A percentile compares a stretch with the other conserved stretches of the same genome.
Evolutionary conservation across 2,329 filamentous ascomycete species (phyloP).

Genomic region (Botrytis porri): DNA sequence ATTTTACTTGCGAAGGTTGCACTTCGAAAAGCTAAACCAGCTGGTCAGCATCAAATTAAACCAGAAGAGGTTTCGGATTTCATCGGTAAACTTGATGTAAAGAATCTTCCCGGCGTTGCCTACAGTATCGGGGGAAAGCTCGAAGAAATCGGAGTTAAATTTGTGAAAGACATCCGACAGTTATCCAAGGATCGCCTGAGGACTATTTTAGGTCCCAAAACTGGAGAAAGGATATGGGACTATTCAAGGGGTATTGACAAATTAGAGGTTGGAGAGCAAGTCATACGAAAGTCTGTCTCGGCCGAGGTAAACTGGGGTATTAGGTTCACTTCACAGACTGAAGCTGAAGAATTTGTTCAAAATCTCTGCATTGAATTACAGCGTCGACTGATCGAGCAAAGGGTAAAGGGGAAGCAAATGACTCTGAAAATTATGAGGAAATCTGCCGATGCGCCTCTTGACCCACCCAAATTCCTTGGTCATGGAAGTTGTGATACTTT

Average conservation of each 20-base stretch:
- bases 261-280: slow-evolving; percentile 80
- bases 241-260: slow-evolving; percentile 87
- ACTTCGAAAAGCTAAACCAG: slow-evolving; percentile 86
- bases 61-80: slow-evolving; percentile 76
- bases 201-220: slow-evolving; percentile 80
- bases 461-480: slow-evolving; percentile 88
- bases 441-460: slow-evolving; percentile 79
- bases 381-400: slow-evolving; percentile 74
- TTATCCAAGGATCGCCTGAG: slow-evolving; percentile 73
- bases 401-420: slow-evolving; percentile 81
- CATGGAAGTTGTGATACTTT: slow-evolving; percentile 94
- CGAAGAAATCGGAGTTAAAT: slow-evolving; percentile 78
- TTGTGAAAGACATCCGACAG: slow-evolving; percentile 78
- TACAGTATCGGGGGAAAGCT: slow-evolving; percentile 84
- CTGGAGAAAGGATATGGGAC: slow-evolving; percentile 84
- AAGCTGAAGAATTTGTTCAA: slow-evolving; percentile 87
- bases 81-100: slow-evolving; percentile 73
- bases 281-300: slow-evolving; percentile 87
- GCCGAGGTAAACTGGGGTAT: slow-evolving; percentile 99
- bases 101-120: slow-evolving; percentile 87
- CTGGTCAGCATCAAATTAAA: slow-evolving; percentile 85
- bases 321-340: slow-evolving; percentile 84
- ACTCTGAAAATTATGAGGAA: slow-evolving; percentile 95
- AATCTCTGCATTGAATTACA: slow-evolving; percentile 84
- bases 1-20: slow-evolving; percentile 90